Conservation (phyloP, 139 green algal genomes). For the Dunaliella sp. region DNA sequence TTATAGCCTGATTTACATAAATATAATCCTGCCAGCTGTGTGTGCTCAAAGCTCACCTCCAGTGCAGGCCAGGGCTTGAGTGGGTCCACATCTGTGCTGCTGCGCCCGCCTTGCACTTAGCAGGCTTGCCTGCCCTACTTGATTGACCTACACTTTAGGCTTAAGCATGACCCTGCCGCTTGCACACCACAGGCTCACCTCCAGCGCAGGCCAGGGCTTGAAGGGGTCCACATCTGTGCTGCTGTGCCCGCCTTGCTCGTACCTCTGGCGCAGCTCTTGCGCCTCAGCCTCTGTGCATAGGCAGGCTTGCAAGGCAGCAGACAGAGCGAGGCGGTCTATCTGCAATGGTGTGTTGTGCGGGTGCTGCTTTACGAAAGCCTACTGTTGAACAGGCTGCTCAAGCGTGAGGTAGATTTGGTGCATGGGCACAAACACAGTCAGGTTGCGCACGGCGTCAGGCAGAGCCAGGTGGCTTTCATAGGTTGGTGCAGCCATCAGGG, state of each 20-base stretch:
- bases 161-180: not conserved
- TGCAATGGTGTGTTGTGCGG: too few species aligned
- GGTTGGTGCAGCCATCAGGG: too few species aligned
- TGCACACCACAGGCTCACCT: not conserved
- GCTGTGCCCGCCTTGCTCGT: not conserved
- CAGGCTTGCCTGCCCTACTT: not conserved
- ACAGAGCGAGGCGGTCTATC: slow-evolving; percentile 46
- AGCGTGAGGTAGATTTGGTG: too few species aligned
- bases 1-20: not conserved
- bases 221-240: slow-evolving; percentile 59
- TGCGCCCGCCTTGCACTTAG: not conserved
- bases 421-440: too few species aligned
- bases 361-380: too few species aligned
- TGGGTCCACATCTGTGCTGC: too few species aligned
- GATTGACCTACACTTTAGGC: not conserved
- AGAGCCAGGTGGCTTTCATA: too few species aligned
- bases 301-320: slow-evolving; percentile 57
- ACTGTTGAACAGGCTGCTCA: too few species aligned
- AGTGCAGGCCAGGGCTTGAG: slow-evolving; percentile 19
- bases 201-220: slow-evolving; percentile 53
- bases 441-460: too few species aligned
- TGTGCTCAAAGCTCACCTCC: too few species aligned
- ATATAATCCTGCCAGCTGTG: not conserved
- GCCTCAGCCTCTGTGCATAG: slow-evolving; percentile 42
- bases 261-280: slow-evolving; percentile 2